phyloP scores from a whole-genome alignment of 306 rosid genomes.

The Gillenia trifoliata region DNA sequence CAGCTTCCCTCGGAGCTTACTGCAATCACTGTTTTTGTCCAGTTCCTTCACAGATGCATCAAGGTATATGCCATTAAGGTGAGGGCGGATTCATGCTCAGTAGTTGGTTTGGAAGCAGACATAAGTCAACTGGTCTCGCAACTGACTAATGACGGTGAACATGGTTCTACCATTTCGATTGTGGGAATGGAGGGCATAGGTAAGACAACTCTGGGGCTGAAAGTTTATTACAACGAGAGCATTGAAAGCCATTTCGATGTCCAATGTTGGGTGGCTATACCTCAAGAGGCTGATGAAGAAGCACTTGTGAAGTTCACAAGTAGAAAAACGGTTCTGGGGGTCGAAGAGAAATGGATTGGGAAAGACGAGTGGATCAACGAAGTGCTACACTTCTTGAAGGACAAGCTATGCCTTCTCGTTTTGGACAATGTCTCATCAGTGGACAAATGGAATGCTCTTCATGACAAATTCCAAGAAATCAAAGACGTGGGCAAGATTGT shows the following conservation, averaged over 20 bases:
- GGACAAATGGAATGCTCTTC: background rate
- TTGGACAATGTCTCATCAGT: background rate
- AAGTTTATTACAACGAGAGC: background rate
- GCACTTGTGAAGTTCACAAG: background rate
- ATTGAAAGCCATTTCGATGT: background rate
- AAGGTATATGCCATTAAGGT: background rate
- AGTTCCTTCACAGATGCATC: background rate
- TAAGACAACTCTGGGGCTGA: slow-evolving; percentile 19
- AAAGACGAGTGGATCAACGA: background rate
- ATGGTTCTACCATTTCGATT: background rate
- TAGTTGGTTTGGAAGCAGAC: slow-evolving; percentile 17
- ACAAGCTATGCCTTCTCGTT: background rate
- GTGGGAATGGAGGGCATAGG: slow-evolving; percentile 17
- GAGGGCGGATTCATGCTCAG: background rate
- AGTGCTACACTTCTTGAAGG: slow-evolving; percentile 14
- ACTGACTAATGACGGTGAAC: background rate
- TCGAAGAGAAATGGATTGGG: slow-evolving; percentile 4
- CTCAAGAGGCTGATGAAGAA: background rate
- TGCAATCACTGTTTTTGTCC: background rate
- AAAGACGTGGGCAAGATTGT: background rate
- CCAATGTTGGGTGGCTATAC: background rate
- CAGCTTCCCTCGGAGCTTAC: background rate
- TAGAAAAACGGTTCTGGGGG: slow-evolving; percentile 13
- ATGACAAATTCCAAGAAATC: background rate
- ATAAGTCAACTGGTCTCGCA: background rate